These are phyloP conservation scores for Neurospora sp. DNA, from an alignment of 495 filamentous ascomycete species.

Conservation along the genomic window DNA sequence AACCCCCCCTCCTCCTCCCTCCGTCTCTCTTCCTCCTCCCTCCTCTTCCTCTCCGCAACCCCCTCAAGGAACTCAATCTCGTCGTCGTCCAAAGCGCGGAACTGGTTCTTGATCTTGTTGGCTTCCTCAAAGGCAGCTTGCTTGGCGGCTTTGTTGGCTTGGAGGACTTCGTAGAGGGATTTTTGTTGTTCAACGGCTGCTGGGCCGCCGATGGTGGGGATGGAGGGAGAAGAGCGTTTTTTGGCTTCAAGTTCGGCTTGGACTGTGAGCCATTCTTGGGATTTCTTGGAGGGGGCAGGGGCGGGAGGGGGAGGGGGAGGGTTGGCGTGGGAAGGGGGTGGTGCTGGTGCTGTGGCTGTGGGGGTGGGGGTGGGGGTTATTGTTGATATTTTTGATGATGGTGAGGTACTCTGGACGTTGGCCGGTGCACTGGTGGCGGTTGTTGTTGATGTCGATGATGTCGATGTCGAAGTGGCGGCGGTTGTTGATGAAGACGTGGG, in stretches of 20 bases:
- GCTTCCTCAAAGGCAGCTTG: constrained; percentile 95
- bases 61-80: constrained; percentile 87
- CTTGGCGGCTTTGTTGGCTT: constrained; percentile 95
- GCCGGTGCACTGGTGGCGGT: neutral
- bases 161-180: constrained; percentile 74
- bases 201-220: neutral
- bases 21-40: constrained; percentile 62
- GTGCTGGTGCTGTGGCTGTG: neutral
- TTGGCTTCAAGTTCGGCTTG: constrained; percentile 62
- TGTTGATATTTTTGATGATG: neutral
- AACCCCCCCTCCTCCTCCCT: constrained; percentile 67
- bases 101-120: constrained; percentile 80
- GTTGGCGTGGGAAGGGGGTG: neutral
- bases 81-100: constrained; percentile 84
- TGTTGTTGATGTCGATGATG: neutral
- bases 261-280: constrained; percentile 54
- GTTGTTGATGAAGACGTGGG: neutral
- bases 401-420: neutral
- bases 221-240: neutral
- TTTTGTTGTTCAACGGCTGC: constrained; percentile 43
- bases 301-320: neutral
- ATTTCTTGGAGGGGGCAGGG: constrained; percentile 3
- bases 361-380: neutral
- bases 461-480: neutral
- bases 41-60: constrained; percentile 55